Percentiles rank a stretch among this genome's conserved stretches.
Conservation (phyloP, 2,329 filamentous ascomycete genomes). For the Arachnopeziza araneosa region DNA sequence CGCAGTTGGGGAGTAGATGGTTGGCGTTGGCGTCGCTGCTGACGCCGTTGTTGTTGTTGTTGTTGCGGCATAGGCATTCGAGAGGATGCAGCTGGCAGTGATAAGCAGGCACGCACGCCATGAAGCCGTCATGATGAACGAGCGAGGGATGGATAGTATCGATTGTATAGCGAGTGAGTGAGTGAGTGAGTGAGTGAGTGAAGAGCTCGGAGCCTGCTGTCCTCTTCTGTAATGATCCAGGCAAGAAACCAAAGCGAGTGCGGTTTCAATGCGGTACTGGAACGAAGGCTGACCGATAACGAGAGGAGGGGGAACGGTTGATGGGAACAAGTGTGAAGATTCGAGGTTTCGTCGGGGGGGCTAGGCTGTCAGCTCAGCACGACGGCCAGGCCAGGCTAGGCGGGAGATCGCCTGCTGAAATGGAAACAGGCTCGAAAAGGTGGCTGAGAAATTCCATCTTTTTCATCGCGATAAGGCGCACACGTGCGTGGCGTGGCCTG, state of each 20-base stretch:
- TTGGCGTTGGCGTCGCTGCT: constrained; percentile 5
- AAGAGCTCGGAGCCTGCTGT: too few species aligned
- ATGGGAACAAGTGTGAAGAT: neutral
- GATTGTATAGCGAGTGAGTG: neutral
- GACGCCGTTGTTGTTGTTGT: neutral
- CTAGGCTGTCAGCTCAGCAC: neutral
- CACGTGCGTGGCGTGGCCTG: neutral
- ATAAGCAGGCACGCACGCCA: neutral
- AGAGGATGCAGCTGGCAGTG: neutral
- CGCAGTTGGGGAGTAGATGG: constrained; percentile 12
- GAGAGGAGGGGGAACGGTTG: neutral
- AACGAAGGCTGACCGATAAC: neutral
- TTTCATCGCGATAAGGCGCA: neutral
- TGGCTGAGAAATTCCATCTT: neutral
- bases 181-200: neutral
- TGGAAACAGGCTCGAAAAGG: neutral
- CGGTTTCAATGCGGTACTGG: neutral
- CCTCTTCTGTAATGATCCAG: too few species aligned
- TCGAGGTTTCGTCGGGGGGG: neutral
- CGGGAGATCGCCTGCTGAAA: neutral
- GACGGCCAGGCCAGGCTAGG: neutral
- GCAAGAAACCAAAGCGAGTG: neutral
- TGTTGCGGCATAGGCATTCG: neutral
- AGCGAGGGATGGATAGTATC: neutral
- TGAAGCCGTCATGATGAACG: neutral